These are phyloP conservation scores for Diaporthe sp. DNA, from an alignment of 2,329 filamentous ascomycete species.

Conservation along the genomic window DNA sequence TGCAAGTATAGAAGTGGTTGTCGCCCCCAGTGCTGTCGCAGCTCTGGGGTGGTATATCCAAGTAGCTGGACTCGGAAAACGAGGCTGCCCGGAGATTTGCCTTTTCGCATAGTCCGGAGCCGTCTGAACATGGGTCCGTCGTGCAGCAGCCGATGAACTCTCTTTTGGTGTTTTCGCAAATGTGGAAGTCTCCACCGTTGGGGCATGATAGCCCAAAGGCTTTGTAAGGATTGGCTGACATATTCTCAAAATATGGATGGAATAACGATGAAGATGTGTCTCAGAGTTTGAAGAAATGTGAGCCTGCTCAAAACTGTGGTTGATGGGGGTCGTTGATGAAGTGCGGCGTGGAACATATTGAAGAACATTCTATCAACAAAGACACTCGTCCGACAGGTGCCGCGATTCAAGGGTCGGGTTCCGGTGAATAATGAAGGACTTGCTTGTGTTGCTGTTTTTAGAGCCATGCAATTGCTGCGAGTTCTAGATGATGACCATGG, in stretches of 20 bases:
- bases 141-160: conserved; percentile 56
- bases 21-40: conserved; percentile 45
- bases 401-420: not conserved
- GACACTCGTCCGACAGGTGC: not conserved
- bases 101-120: conserved; percentile 50
- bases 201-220: conserved; percentile 45
- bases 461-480: not conserved
- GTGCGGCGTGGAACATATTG: not conserved
- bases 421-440: not conserved
- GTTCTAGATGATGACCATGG: not conserved
- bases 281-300: not conserved
- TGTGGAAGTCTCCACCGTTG: conserved; percentile 49
- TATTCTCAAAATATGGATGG: not conserved
- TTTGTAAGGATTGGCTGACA: conserved; percentile 24
- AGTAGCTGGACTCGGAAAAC: conserved; percentile 46
- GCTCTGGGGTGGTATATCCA: conserved; percentile 47
- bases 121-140: conserved; percentile 49
- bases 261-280: not conserved
- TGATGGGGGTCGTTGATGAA: not conserved
- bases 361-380: conserved; percentile 15
- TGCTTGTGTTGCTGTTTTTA: not conserved
- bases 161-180: conserved; percentile 47
- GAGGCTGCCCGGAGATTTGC: conserved; percentile 45
- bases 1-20: conserved; percentile 52
- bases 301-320: not conserved